These are phyloP conservation scores for Syncephalastrum racemosum DNA, from an alignment of 371 early-diverging fungal genomes.

Conservation along the genomic window DNA sequence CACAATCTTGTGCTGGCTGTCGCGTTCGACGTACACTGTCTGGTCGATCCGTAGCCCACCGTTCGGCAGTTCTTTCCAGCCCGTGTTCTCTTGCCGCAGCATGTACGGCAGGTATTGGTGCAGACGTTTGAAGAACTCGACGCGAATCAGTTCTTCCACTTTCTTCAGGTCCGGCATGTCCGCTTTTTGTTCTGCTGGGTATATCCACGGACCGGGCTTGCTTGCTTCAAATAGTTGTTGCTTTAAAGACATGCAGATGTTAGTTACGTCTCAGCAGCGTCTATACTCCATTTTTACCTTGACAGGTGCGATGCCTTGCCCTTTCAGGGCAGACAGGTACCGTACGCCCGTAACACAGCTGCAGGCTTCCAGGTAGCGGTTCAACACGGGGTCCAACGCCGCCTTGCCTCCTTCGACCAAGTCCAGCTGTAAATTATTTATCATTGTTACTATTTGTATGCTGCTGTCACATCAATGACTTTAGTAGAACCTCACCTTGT, in stretches of 20 bases:
- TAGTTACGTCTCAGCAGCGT: background rate
- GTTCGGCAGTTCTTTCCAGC: conserved; percentile 62
- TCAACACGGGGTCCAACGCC: conserved; percentile 34
- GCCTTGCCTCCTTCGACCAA: conserved; percentile 42
- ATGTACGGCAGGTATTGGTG: conserved; percentile 68
- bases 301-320: conserved; percentile 24
- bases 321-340: conserved; percentile 50
- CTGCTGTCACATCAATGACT: too few relatives aligned
- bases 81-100: conserved; percentile 64
- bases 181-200: conserved; percentile 54
- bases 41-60: conserved; percentile 57
- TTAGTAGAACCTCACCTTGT: conserved; percentile 53
- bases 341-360: conserved; percentile 28
- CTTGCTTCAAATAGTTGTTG: conserved; percentile 46
- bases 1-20: conserved; percentile 57
- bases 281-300: conserved; percentile 27
- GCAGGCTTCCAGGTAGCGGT: conserved; percentile 28
- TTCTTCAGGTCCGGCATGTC: conserved; percentile 68
- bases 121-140: conserved; percentile 63
- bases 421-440: conserved; percentile 46
- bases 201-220: conserved; percentile 58
- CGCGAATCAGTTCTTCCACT: conserved; percentile 75
- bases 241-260: conserved; percentile 7
- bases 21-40: conserved; percentile 47
- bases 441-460: too few relatives aligned